Evolutionary conservation across 805 yeast genomes (phyloP), one percentile per base, ranked within the genome.

Genomic region (Pichia scutulata): DNA sequence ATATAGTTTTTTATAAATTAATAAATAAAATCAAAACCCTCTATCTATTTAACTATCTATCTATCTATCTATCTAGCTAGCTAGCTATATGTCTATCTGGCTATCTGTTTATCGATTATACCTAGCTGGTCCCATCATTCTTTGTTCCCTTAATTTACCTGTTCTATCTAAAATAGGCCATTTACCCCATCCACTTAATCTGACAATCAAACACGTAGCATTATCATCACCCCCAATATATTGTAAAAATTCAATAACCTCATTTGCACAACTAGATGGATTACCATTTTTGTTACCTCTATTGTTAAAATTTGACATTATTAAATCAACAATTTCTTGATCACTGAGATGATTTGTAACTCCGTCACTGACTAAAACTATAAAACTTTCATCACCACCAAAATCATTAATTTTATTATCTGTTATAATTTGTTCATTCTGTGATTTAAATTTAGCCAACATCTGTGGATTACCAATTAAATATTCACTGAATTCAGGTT

Each of bases 191-290:
- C 96, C 96, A 36, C 77, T 75, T 50, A 93, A 70, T 52, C 95
- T 72, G 12, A 92, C 67, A 5, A 93, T 86, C 54, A 85, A 61
- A 63, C 97, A 89, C 2, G 97, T 89, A n/a, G 98, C 95, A 67
- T 93, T 93, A 65, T 93, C 99, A 60, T 87, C 89, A 2, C 96
- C 93, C 14, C 96, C 96, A 9, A 90, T 77, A 41, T 86, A 86
- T 62, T 85, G 89, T 12, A 89, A 84, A 64, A 82, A 93, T 58
- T 82, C 77, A 13, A 92, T 80, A 19, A 93, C 86, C 63, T 90
- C 97, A 53, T 79, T 81, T 0, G 97, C 90, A 37, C 95, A 87
- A 43, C 71, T 77, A 59, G 87, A 96, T 0, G 98, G 96, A 0
- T 89, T 79, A 4, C 95, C 96, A 28, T 71, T 66, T 26, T 75